These are phyloP conservation scores for Eragrostis curvula DNA, from an alignment of 176 grass and related monocot species.

Conservation along the genomic window DNA sequence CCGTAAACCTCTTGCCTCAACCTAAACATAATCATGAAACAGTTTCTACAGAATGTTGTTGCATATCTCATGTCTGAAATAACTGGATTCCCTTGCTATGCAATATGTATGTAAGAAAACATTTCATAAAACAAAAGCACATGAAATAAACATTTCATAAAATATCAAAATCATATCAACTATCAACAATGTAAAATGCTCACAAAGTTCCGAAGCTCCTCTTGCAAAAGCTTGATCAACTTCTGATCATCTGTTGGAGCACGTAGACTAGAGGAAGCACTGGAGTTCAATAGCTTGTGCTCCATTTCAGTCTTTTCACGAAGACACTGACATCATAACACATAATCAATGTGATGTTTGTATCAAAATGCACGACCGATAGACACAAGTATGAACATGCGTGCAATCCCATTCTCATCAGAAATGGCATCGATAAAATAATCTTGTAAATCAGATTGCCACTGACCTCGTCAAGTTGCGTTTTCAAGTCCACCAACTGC, in stretches of 20 bases:
- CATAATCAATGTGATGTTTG: slow-evolving; percentile 24
- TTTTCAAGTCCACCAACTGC: slow-evolving; percentile 65
- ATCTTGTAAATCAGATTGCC: slow-evolving; percentile 1
- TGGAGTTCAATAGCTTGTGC: slow-evolving; percentile 45
- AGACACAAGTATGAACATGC: slow-evolving; percentile 12
- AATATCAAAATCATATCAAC: slow-evolving; percentile 38
- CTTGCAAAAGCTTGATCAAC: slow-evolving; percentile 80
- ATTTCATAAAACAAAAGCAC: slow-evolving; percentile 9
- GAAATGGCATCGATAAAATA: slow-evolving; percentile 18
- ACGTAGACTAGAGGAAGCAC: slow-evolving; percentile 45
- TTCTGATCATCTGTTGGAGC: slow-evolving; percentile 72
- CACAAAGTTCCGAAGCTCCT: slow-evolving; percentile 80
- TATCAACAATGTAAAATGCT: slow-evolving; percentile 48
- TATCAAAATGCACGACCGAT: slow-evolving; percentile 42
- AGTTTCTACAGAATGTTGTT: slow-evolving; percentile 12
- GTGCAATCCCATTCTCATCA: slow-evolving; percentile 5
- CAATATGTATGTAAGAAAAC: neutral
- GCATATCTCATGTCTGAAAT: slow-evolving; percentile 8
- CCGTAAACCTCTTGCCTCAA: slow-evolving; percentile 15
- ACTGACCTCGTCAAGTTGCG: slow-evolving; percentile 71
- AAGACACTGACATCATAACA: slow-evolving; percentile 61
- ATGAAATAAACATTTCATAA: slow-evolving; percentile 9
- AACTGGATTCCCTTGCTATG: slow-evolving; percentile 10
- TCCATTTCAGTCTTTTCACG: slow-evolving; percentile 67
- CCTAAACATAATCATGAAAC: slow-evolving; percentile 19